phyloP scores from a whole-genome alignment of 1,139 yeast species.

The Geotrichum europaeum region DNA sequence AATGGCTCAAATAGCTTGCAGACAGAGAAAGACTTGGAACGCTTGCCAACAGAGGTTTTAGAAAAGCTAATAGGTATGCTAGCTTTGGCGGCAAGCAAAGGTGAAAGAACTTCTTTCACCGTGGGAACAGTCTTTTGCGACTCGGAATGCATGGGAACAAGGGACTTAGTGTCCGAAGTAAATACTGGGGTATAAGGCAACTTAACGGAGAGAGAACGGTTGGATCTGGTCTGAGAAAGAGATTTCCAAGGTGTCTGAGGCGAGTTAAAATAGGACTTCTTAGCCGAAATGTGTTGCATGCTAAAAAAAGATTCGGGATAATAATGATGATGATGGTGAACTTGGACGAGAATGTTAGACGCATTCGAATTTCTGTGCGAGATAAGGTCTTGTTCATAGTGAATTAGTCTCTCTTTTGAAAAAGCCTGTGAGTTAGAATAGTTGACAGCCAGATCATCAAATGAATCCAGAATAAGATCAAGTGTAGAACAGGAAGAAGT shows the following conservation, averaged over 20 bases:
- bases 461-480: constrained; percentile 27
- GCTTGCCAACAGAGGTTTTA: background rate
- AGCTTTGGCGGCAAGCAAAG: background rate
- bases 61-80: background rate
- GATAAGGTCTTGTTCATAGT: background rate
- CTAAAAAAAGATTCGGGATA: background rate
- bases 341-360: background rate
- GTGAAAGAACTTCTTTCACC: background rate
- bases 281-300: background rate
- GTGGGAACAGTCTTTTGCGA: background rate
- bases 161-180: background rate
- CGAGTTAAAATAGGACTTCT: background rate
- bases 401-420: background rate
- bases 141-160: background rate
- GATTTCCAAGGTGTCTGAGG: background rate
- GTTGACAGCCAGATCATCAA: constrained; percentile 17
- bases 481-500: constrained; percentile 29
- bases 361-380: background rate
- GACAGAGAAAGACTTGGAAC: background rate
- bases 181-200: background rate
- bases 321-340: background rate
- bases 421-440: background rate
- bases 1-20: background rate
- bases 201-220: background rate
- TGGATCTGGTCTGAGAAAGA: background rate